Evolutionary conservation across 495 filamentous ascomycete genomes (phyloP), one percentile per base, ranked within the genome.

Genomic region (Pyrenula aspistea): DNA sequence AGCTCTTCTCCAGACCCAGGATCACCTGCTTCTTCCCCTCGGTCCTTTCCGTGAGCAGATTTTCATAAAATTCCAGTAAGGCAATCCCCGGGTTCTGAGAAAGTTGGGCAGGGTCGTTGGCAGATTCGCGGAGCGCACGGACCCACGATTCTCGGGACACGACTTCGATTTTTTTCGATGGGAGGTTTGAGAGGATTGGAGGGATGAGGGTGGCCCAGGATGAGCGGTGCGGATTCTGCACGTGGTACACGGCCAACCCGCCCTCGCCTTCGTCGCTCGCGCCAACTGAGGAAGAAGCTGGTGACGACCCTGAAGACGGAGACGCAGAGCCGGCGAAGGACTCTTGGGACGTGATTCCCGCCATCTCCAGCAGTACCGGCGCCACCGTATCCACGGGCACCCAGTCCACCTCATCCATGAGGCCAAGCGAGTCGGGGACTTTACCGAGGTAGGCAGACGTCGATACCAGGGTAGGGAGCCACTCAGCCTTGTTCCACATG

Each of bases 401-500:
- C 61, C 61, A 63, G 49, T 63, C 60, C 8, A 36, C 51, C 19
- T 56, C 48, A 2, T 23, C 36, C 1, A 62, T 2, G n/a, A 54
- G 10, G 2, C 11, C 11, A 0, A 59, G 59, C 15, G 31, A 8
- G 31, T 15, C 25, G 12, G 59, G 60, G 4, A 63, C 24, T 15
- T 60, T 53, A 21, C 61, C 60, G 1, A 68, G 50, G 0, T 58
- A 57, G 24, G 65, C 56, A 0, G 67, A 68, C 2, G 67, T 66
- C 15, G 60, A 55, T 1, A 72, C 53, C 19, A 73, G 24, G 1
- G 62, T 59, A 0, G 69, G 65, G 0, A 71, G n/a, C 71, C 69
- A 73, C 25, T 74, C 72, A 1, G 64, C 57, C 22, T 53, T 54
- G 51, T 67, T 73, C 71, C 72, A 74, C 4, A 57, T 42, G 0